Base-by-base conservation (phyloP, 805 yeast species). In the Saccharomycopsis amapae region DNA sequence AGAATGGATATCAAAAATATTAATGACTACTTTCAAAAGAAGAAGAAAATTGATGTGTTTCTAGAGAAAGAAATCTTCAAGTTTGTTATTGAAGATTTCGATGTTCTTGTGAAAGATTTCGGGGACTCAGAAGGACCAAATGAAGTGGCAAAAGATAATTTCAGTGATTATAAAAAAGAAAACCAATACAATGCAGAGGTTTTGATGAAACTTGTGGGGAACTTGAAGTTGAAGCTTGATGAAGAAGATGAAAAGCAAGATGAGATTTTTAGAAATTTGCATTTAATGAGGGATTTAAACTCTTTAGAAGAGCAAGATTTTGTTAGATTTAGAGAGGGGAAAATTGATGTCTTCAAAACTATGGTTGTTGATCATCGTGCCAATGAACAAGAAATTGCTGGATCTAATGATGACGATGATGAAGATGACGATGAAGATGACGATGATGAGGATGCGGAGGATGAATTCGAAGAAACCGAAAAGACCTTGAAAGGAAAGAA, bases 1-100 rank as follows among this genome's bases (percentile, higher is more conserved):
- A 72, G 99, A 59, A 93, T 93, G 98, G 99, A 93, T 65, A 89
- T 93, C 59, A 93, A 90, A 62, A 93, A 93, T 59, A 85, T 90
- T 20, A 93, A 90, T 58, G 93, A 85, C 56, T 93, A 81, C 62
- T 93, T 93, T 57, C 71, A 72, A 48, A 72, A 79, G 50, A 75
- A 73, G 56, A 79, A 81, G 61, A 80, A 81, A 31, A 85, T 89
- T 35, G 73, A 76, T 42, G 82, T 86, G 13, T 83, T 84, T 55
- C 77, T 94, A 2, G 97, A 93, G 62, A 72, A 95, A 50, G 69
- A 78, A 26, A 72, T 93, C 19, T 93, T 90, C 66, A 79, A 78
- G 58, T 86, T 84, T 58, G 78, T 88, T 22, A 82, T 77, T 42
- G 82, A 73, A 19, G 69, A 66, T 31, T 53, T 63, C 45, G 20